Evolutionary conservation across 768 basidiomycete genomes (phyloP), one percentile per base, ranked within the genome.

Genomic region (Amanita pseudoporphyria): DNA sequence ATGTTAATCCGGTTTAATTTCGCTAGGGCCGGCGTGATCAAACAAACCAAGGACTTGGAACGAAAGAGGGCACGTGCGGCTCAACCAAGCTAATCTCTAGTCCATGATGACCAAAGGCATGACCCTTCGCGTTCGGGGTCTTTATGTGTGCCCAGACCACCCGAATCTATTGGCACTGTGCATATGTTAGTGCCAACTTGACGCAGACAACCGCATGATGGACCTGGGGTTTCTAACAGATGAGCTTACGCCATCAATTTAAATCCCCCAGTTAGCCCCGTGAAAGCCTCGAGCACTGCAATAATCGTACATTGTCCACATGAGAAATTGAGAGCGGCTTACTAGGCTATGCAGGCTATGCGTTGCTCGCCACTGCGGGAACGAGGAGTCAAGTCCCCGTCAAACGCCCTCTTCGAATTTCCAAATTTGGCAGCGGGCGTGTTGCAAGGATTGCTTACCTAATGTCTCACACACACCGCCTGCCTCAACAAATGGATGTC

Each of bases 401-500:
- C n/a, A n/a, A n/a, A n/a, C n/a, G n/a, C n/a, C n/a, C 5, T 13
- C 19, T 19, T 16, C 37, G 18, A n/a, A 30, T 43, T 28, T 30
- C 44, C 44, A 2, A 45, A 32, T 6, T 32, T 32, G 13, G 43
- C 26, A 31, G 31, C 21, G 18, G 16, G 10, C 7, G 13, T 32
- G 18, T 22, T 6, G 32, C n/a, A 24, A 45, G 14, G 9, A n/a
- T 39, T 48, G 47, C 47, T 49, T 49, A 49, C 38, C 22, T 49
- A 49, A 49, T 39, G 4, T 49, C 47, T 50, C 58, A 47, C 55
- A 54, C 57, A 60, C 54, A 51, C 53, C 55, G 50, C 56, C 47
- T 51, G 52, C 31, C 49, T 45, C 52, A 54, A 53, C 55, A 52
- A 57, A 67, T 65, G 64, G 59, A 62, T 51, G 59, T 60, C 54